These are phyloP conservation scores for Quercus rubra DNA, from an alignment of 306 rosid species.

Conservation along the genomic window DNA sequence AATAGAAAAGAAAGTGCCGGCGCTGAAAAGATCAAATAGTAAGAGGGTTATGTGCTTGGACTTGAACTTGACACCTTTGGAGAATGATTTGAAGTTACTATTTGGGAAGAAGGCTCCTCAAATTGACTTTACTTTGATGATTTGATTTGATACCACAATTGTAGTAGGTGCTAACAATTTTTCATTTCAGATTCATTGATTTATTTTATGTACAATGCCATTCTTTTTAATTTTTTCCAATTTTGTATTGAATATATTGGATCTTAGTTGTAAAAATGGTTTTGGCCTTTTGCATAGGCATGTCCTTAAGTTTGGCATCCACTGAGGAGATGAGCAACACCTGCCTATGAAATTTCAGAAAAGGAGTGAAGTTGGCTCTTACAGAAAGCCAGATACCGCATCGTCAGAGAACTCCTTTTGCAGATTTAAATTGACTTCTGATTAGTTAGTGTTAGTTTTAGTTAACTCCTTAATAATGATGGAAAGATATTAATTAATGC, in stretches of 20 bases:
- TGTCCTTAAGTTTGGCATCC: too few relatives aligned
- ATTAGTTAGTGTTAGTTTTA: constrained; percentile 21
- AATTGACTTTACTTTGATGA: constrained; percentile 32
- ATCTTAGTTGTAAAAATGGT: too few relatives aligned
- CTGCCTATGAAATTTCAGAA: too few relatives aligned
- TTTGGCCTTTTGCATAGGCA: too few relatives aligned
- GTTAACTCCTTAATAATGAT: background rate
- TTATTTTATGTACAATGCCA: background rate
- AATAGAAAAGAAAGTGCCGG: constrained; percentile 30
- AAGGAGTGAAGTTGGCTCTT: too few relatives aligned
- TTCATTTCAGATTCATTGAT: background rate
- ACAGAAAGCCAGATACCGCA: too few relatives aligned
- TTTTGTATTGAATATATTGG: background rate
- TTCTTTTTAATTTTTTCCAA: background rate
- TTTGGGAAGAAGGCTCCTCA: constrained; percentile 57
- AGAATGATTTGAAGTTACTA: constrained; percentile 67
- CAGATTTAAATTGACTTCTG: constrained; percentile 46
- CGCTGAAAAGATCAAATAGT: constrained; percentile 53
- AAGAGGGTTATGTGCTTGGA: constrained; percentile 54
- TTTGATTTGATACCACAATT: background rate
- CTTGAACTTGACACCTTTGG: constrained; percentile 76
- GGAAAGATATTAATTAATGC: background rate
- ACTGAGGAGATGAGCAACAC: too few relatives aligned
- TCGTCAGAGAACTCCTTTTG: constrained; percentile 44
- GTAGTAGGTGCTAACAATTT: background rate